A percentile compares a stretch with the other conserved stretches of the same genome.
Evolutionary conservation across 441 rosid species (phyloP).

Genomic region (Populus hybrid): DNA sequence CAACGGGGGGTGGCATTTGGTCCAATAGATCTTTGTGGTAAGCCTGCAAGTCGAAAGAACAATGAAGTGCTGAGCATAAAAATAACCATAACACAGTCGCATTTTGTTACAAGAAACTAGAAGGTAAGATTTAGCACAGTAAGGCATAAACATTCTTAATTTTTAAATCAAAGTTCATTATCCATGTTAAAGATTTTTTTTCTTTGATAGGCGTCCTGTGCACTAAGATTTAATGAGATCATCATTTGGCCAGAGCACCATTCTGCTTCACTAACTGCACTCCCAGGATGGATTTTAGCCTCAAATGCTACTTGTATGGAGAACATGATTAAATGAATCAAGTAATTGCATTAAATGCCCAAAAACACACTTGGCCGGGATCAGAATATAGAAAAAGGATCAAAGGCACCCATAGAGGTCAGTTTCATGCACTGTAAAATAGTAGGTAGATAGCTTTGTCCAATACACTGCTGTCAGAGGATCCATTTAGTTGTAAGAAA

Average conservation of each 20-base stretch:
- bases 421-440: neutral
- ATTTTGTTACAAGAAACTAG: neutral
- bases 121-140: neutral
- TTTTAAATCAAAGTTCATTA: neutral
- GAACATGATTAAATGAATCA: neutral
- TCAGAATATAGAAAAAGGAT: neutral
- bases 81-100: neutral
- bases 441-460: neutral
- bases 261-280: neutral
- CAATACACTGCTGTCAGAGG: neutral
- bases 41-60: slow-evolving; percentile 35
- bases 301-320: too few species aligned
- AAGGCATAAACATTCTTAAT: neutral
- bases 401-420: neutral
- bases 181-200: neutral
- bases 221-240: neutral
- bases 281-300: neutral
- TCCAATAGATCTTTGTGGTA: slow-evolving; percentile 71
- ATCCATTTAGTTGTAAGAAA: neutral
- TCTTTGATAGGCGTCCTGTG: neutral
- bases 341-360: neutral
- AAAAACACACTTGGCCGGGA: neutral
- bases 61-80: neutral
- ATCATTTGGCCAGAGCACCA: neutral
- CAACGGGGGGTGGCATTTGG: slow-evolving; percentile 53